Evolutionary conservation across 2,329 filamentous ascomycete genomes (phyloP), one percentile per base, ranked within the genome.

Genomic region (Colletotrichum cuscutae): DNA sequence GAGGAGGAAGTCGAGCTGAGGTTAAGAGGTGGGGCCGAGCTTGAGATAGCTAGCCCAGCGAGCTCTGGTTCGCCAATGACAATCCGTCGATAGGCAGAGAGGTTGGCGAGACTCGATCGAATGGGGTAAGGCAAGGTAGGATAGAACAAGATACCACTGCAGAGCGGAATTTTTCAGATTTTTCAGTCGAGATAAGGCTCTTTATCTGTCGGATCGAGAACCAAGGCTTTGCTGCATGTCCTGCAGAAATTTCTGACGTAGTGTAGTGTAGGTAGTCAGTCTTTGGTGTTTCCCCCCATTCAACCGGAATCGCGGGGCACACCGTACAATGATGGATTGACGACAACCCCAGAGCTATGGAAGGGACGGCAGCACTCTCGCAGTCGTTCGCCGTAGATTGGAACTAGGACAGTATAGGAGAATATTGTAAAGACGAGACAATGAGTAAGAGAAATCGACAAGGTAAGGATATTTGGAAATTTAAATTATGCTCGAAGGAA

Each of bases 11-110:
- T n/a, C 13, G n/a, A 49, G 13, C 24, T 35, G 52, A 37, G 24
- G 30, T 28, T 22, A 42, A 42, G 13, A 15, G 32, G 24, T 46
- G 52, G 62, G 12, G 52, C n/a, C 12, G 52, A 42, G 62, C n/a
- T 15, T 5, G 7, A 63, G 22, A 63, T 15, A 13, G 26, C 57
- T 28, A 28, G 32, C 24, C 12, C 24, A 32, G 57, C 13, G 12
- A 37, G 19, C 32, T 49, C 49, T 32, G 52, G 28, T n/a, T 69
- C 61, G 35, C 61, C 52, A 65, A 66, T n/a, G 66, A 32, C 49
- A 65, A 15, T 32, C 26, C 26, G 52, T 56, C 26, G 30, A 65
- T 26, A 49, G 42, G 15, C 42, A 46, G 26, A 46, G 26, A 59
- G 30, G 52, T 56, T 58, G 35, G 35, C 52, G 32, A 65, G 30